Base-by-base conservation (phyloP, 2,329 filamentous ascomycete genomes). In the Sphaerulina musiva region DNA sequence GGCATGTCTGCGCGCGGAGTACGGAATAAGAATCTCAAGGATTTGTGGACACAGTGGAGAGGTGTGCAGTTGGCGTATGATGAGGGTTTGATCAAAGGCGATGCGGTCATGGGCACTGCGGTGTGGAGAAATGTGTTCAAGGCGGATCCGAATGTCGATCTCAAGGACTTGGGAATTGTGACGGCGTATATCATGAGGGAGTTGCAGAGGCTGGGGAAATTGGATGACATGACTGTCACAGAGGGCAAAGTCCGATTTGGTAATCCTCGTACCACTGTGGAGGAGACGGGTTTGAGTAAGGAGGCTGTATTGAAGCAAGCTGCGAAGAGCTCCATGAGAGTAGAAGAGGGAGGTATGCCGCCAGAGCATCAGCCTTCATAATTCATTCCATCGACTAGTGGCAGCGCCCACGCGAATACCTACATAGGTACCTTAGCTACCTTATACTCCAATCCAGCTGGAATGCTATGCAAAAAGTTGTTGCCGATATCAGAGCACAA, bases 81-180 rank as follows among this genome's bases (percentile, higher is more conserved):
- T 68, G 88, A 93, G 74, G 89, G 87, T 0, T 68, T 95, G 43
- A 77, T 84, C 61, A 85, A 84, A 70, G 86, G 86, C 8, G 89
- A 95, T 68, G 84, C 87, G 11, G 81, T 88, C 53, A 77, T 93
- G 11, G 88, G 85, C 3, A 79, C 86, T 41, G 93, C 93, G 7
- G 77, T 98, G 46, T 98, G 93, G 93, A 80, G 93, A 66, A 97
- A 97, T 72, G 69, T 98, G 53, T 95, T 89, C 78, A 90, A 92
- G 74, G 89, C 82, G 20, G 76, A 74, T 44, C 76, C 81, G 55
- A 77, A 84, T 52, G 76, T 85, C 14, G 80, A 87, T 69, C 76
- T 83, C 64, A 73, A 73, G 46, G 78, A 79, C 62, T 66, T 88
- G 53, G 83, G 82, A 4, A 70, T 75, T 56, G 79, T 88, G 50